phyloP scores from a whole-genome alignment of 1,139 yeast genomes.

The Suzukiozyma palmioleophila region DNA sequence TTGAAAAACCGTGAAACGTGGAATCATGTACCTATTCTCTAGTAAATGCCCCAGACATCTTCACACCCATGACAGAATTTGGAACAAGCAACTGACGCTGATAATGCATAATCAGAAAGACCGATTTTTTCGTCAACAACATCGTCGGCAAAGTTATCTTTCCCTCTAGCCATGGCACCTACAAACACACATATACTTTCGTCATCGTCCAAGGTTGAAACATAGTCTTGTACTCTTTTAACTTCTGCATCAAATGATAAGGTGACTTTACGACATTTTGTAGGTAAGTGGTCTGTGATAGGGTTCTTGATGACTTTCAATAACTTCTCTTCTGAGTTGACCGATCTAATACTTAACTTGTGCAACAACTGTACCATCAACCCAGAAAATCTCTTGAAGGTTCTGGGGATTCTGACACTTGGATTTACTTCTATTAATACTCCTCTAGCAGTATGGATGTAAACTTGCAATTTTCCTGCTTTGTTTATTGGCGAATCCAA shows the following conservation, averaged over 20 bases:
- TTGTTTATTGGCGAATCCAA: slow-evolving; percentile 95
- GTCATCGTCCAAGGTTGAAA: slow-evolving; percentile 71
- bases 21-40: slow-evolving; percentile 5
- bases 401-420: slow-evolving; percentile 93
- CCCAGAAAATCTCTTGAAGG: slow-evolving; percentile 95
- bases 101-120: slow-evolving; percentile 88
- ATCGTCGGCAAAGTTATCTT: slow-evolving; percentile 95
- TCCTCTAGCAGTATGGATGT: slow-evolving; percentile 92
- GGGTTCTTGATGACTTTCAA: slow-evolving; percentile 95
- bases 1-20: not conserved
- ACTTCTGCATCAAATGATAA: slow-evolving; percentile 93
- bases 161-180: slow-evolving; percentile 99
- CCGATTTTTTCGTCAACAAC: slow-evolving; percentile 95
- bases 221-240: slow-evolving; percentile 84
- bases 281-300: slow-evolving; percentile 92
- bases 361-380: slow-evolving; percentile 95
- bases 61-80: slow-evolving; percentile 98
- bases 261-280: slow-evolving; percentile 90
- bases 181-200: slow-evolving; percentile 97
- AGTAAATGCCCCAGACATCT: slow-evolving; percentile 86
- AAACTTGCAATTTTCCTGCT: slow-evolving; percentile 94
- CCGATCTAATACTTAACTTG: slow-evolving; percentile 87
- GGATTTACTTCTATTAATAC: slow-evolving; percentile 95
- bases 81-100: slow-evolving; percentile 97
- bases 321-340: slow-evolving; percentile 89